These are phyloP conservation scores for Cladosporium sp. DNA, from an alignment of 2,329 filamentous ascomycete species.

Conservation along the genomic window DNA sequence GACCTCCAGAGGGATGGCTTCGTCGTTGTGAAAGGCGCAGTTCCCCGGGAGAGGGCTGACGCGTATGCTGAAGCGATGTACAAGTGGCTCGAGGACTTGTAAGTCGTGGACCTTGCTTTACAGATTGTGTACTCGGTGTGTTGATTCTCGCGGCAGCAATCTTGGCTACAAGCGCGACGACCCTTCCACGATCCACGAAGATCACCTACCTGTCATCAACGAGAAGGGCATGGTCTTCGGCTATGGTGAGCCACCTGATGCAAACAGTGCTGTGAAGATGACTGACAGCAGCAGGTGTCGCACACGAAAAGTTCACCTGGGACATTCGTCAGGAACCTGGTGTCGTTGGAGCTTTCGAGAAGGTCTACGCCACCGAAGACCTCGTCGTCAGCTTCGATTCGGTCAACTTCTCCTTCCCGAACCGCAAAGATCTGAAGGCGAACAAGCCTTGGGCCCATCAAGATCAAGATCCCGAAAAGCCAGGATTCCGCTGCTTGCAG, in stretches of 20 bases:
- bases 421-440: slow-evolving; percentile 15
- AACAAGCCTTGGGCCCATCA: slow-evolving; percentile 28
- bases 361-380: slow-evolving; percentile 39
- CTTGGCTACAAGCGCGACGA: slow-evolving; percentile 34
- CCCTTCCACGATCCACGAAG: slow-evolving; percentile 31
- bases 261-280: too few species aligned
- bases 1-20: slow-evolving; percentile 37
- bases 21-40: slow-evolving; percentile 41
- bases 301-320: slow-evolving; percentile 40
- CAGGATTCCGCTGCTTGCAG: slow-evolving; percentile 47
- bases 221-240: slow-evolving; percentile 27
- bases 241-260: slow-evolving; percentile 21
- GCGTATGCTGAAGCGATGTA: slow-evolving; percentile 29
- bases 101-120: neutral
- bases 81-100: slow-evolving; percentile 24
- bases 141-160: slow-evolving; percentile 17
- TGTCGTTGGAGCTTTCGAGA: slow-evolving; percentile 32
- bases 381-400: slow-evolving; percentile 47
- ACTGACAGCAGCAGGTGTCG: slow-evolving; percentile 13
- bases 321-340: slow-evolving; percentile 34
- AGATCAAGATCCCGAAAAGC: slow-evolving; percentile 38
- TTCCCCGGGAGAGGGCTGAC: slow-evolving; percentile 36
- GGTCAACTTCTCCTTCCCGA: slow-evolving; percentile 40
- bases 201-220: slow-evolving; percentile 34
- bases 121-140: too few species aligned